Evolutionary conservation across 495 filamentous ascomycete species (phyloP), one percentile per base, ranked within the genome.

Genomic region (Penicillium chermesinum): DNA sequence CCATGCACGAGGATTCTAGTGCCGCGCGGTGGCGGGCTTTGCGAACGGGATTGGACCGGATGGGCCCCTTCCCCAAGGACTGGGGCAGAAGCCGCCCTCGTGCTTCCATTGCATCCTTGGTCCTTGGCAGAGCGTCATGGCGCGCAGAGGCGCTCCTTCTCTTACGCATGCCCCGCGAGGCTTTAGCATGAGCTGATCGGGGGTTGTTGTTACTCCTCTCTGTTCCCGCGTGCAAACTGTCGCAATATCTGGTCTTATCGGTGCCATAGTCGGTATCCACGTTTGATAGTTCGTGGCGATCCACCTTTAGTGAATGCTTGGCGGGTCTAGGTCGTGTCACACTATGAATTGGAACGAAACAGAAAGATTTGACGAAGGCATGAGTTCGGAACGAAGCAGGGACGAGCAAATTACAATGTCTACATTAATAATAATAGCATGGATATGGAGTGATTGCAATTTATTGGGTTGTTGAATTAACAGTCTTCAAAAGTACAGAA

Each of bases 71-170:
- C 10, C n/a, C 16, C 1, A 45, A 45, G 16, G 27, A 45, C 36
- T 17, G 30, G 3, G 21, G 21, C 8, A 21, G n/a, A 12, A 45
- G 36, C 18, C 30, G 27, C 2, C 21, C 20, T 7, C 30, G 34
- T 14, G 8, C 17, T n/a, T 30, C 25, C 38, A 22, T n/a, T 19
- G 19, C 19, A 41, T 41, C 1, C 37, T 16, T 33, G 18, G 19
- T 43, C 41, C 38, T 52, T 59, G 66, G 62, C 60, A 38, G 41
- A 30, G 56, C 53, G 62, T 65, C 58, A 51, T 58, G 38, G 52
- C 36, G 46, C 50, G 38, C 36, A 47, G 34, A 42, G 27, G 45
- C 16, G 32, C 17, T 48, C 19, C 41, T 9, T 13, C 27, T 21
- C 14, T 12, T 44, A 57, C 48, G 49, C 34, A 57, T 50, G 54